phyloP scores from a whole-genome alignment of 1,284 basidiomycete genomes.

The Moesziomyces aphidis region DNA sequence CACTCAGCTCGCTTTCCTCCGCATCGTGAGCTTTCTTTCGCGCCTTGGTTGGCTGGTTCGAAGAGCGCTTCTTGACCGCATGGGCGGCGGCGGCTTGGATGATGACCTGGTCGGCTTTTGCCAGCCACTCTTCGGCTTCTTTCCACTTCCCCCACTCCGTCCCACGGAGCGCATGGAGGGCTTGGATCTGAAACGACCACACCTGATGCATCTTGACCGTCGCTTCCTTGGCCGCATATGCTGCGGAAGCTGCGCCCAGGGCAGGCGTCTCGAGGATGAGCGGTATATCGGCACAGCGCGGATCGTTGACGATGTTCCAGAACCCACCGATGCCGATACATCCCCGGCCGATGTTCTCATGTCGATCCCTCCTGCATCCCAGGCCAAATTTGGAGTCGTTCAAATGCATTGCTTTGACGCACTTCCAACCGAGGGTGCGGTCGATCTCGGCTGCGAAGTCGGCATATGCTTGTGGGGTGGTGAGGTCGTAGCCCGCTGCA shows the following conservation, averaged over 20 bases:
- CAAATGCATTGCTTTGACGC: slow-evolving; percentile 80
- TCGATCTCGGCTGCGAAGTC: slow-evolving; percentile 75
- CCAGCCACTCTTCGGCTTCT: slow-evolving; percentile 24
- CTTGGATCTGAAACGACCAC: slow-evolving; percentile 73
- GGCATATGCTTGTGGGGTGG: slow-evolving; percentile 71
- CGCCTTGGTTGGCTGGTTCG: slow-evolving; percentile 1
- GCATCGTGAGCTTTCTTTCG: slow-evolving; percentile 10
- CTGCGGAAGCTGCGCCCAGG: slow-evolving; percentile 16
- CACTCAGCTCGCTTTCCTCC: slow-evolving; percentile 17
- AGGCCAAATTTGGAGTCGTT: slow-evolving; percentile 82
- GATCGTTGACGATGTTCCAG: slow-evolving; percentile 77
- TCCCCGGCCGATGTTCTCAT: slow-evolving; percentile 86
- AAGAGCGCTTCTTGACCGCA: slow-evolving; percentile 10
- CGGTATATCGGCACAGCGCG: slow-evolving; percentile 77
- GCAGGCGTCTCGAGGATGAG: slow-evolving; percentile 83
- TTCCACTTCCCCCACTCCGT: slow-evolving; percentile 42
- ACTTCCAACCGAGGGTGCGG: slow-evolving; percentile 76
- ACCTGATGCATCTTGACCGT: slow-evolving; percentile 71
- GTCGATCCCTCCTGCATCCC: slow-evolving; percentile 79
- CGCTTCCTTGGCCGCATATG: slow-evolving; percentile 25
- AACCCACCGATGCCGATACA: slow-evolving; percentile 77
- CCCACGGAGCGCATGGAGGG: slow-evolving; percentile 70
- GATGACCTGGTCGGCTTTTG: slow-evolving; percentile 13
- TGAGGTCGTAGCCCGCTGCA: slow-evolving; percentile 84
- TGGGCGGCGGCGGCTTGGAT: slow-evolving; percentile 13